phyloP scores from a whole-genome alignment of 1,284 basidiomycete species.

The Lentinus polychrous region DNA sequence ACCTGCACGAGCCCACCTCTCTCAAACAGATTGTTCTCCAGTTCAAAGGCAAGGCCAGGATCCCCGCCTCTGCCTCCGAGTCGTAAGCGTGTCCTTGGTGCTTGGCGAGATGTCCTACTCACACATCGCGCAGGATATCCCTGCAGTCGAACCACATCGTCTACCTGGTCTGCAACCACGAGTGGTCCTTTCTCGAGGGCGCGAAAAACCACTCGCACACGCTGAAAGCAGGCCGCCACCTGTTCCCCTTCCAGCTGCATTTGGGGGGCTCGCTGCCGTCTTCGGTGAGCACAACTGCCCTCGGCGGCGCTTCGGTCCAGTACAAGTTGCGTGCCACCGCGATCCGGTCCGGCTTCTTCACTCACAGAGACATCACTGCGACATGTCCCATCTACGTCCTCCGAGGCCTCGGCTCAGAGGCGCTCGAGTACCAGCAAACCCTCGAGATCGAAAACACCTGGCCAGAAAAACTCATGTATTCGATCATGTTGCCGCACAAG shows the following conservation, averaged over 20 bases:
- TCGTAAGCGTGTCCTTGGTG: constrained; percentile 43
- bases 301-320: constrained; percentile 59
- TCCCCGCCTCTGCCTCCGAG: constrained; percentile 57
- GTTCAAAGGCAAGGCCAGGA: constrained; percentile 76
- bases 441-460: constrained; percentile 94
- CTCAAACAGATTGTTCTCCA: constrained; percentile 83
- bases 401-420: constrained; percentile 72
- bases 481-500: constrained; percentile 80
- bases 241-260: constrained; percentile 84
- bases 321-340: constrained; percentile 88
- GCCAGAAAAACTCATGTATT: constrained; percentile 94
- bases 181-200: constrained; percentile 86
- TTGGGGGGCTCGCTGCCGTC: constrained; percentile 82
- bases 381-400: constrained; percentile 58
- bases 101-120: constrained; percentile 6
- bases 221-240: constrained; percentile 82
- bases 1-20: constrained; percentile 74
- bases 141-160: constrained; percentile 43
- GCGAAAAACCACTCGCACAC: constrained; percentile 75
- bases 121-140: constrained; percentile 24
- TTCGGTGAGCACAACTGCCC: constrained; percentile 51
- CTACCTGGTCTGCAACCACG: constrained; percentile 72
- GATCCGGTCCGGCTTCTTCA: constrained; percentile 60
- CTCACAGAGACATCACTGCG: constrained; percentile 58
- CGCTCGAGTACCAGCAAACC: constrained; percentile 92